Base-by-base conservation (phyloP, 352 stramenopile species). In the Thraustotheca clavata region DNA sequence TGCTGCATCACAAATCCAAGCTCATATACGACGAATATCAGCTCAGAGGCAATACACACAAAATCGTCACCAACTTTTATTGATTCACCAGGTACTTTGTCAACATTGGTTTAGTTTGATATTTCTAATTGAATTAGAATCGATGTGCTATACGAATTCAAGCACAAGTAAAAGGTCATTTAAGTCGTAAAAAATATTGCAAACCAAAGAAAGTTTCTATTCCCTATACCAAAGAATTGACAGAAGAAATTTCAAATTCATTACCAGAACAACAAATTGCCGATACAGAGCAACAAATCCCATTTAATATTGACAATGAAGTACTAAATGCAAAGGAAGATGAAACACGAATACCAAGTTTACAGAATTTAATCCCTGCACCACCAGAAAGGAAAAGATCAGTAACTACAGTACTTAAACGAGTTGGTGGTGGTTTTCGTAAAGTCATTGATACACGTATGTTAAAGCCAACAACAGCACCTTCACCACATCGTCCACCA, bases 401-500 rank as follows among this genome's bases (percentile, higher is more conserved):
- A n/a, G 14, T 22, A 9, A 32, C 27, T 18, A n/a, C 47, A 18
- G 26, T 65, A 14, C 57, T 65, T 33, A 65, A 65, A 27, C 57
- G 57, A 14, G 57, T 65, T n/a, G 57, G 57, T 3, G 57, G 57
- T 2, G 57, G 57, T 20, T 65, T 65, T 54, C 57, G 57, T 22
- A 43, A 43, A 52, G 1, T 52, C 24, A 47, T 65, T 54, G 11
- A 54, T 12, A 27, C 57, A 35, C 35, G 39, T 9, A 40, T 31
- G 33, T 6, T 14, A 22, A 26, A 47, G 54, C 20, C 34, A 11
- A 9, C 33, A 8, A 7, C 54, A 26, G 33, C 50, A 18, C 29
- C 50, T 6, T 60, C 54, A 5, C 34, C 54, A 8, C 24, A 32
- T 18, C 57, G 57, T n/a, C 22, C 57, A 7, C 24, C 57, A 1